Conservation (phyloP, 2,329 filamentous ascomycete species). For the Monosporascus sp. region DNA sequence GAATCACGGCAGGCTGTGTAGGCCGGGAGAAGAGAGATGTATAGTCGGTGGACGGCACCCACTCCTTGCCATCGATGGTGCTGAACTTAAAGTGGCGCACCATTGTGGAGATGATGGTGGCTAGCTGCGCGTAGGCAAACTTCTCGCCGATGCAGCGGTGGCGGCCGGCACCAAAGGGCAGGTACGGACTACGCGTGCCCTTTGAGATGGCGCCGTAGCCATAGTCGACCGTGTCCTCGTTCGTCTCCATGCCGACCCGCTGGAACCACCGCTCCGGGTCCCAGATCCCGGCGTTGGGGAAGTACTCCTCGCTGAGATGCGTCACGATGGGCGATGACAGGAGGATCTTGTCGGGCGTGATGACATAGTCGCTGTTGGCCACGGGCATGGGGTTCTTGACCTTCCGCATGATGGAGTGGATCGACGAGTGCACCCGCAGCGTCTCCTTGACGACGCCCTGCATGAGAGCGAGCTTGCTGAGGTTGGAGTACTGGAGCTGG, state of each 20-base stretch:
- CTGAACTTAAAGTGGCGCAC: constrained; percentile 76
- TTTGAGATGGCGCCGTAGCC: constrained; percentile 92
- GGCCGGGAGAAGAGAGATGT: constrained; percentile 69
- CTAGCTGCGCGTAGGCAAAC: constrained; percentile 88
- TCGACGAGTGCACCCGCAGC: constrained; percentile 82
- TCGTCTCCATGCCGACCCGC: constrained; percentile 46
- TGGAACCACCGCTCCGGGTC: constrained; percentile 81
- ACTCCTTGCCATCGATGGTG: constrained; percentile 64
- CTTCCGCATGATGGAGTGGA: constrained; percentile 90
- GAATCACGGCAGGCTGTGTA: constrained; percentile 63
- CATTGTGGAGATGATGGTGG: constrained; percentile 73
- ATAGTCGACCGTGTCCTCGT: constrained; percentile 80
- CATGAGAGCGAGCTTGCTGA: constrained; percentile 76
- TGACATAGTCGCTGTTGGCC: constrained; percentile 73
- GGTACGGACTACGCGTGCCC: constrained; percentile 81
- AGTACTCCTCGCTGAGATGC: constrained; percentile 65
- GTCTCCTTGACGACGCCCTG: constrained; percentile 86
- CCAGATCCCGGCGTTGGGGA: constrained; percentile 78
- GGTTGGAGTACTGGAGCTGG: constrained; percentile 65
- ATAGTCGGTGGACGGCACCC: constrained; percentile 64
- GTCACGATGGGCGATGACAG: constrained; percentile 82
- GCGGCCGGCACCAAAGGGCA: constrained; percentile 88
- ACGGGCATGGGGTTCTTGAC: constrained; percentile 85
- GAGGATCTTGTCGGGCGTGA: constrained; percentile 75
- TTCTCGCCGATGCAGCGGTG: constrained; percentile 96